Evolutionary conservation across 495 filamentous ascomycete genomes (phyloP).

Genomic region (Hypoxylon crocopeplum): DNA sequence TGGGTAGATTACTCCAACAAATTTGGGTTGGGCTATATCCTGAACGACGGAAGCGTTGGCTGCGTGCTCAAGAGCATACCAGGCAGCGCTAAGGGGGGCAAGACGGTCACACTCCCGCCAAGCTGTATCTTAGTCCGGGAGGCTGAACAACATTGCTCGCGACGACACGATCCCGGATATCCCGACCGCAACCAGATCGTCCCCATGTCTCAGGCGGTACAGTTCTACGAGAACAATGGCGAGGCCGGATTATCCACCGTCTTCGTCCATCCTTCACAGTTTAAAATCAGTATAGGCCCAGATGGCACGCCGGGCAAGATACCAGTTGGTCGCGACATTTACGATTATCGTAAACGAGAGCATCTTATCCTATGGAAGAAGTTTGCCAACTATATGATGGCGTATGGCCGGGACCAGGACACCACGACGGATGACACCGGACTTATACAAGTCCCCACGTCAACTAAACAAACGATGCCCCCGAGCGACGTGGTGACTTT

Average conservation of each 20-base stretch:
- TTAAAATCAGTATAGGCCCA: slow-evolving; percentile 58
- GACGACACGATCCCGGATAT: slow-evolving; percentile 60
- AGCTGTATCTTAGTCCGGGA: slow-evolving; percentile 74
- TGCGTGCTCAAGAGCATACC: slow-evolving; percentile 72
- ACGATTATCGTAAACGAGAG: slow-evolving; percentile 72
- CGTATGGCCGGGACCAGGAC: slow-evolving; percentile 61
- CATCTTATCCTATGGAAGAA: slow-evolving; percentile 85
- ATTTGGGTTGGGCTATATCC: slow-evolving; percentile 84
- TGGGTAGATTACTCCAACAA: slow-evolving; percentile 97
- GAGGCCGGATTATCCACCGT: slow-evolving; percentile 69
- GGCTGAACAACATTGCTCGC: slow-evolving; percentile 64
- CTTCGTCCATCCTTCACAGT: slow-evolving; percentile 65
- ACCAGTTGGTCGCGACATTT: slow-evolving; percentile 59
- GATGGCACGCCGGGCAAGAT: slow-evolving; percentile 62
- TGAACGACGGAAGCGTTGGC: slow-evolving; percentile 83
- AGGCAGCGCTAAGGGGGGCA: slow-evolving; percentile 50
- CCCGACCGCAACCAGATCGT: slow-evolving; percentile 69
- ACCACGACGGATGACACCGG: slow-evolving; percentile 50
- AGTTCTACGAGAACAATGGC: slow-evolving; percentile 80
- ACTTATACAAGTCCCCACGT: slow-evolving; percentile 58
- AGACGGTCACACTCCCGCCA: slow-evolving; percentile 63
- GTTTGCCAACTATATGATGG: slow-evolving; percentile 93
- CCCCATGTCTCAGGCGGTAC: slow-evolving; percentile 67
- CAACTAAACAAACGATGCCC: slow-evolving; percentile 45
- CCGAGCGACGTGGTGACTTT: slow-evolving; percentile 77